A percentile compares a stretch with the other conserved stretches of the same genome.
Conservation (phyloP, 805 yeast genomes). For the Saccharomycodes ludwigii region DNA sequence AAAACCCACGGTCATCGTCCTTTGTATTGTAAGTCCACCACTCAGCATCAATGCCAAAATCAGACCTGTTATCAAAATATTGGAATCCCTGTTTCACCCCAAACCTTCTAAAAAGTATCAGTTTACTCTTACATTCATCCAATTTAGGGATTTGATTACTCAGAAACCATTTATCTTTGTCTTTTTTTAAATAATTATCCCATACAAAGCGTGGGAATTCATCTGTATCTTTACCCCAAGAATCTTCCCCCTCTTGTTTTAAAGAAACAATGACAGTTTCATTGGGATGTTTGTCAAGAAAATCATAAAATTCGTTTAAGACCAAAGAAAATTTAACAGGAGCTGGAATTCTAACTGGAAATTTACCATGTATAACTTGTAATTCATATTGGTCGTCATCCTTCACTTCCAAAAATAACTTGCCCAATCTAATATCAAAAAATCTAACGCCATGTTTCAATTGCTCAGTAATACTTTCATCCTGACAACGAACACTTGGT, state of each 20-base stretch:
- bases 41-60: conserved; percentile 56
- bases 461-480: conserved; percentile 44
- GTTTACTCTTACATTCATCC: conserved; percentile 56
- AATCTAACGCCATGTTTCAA: conserved; percentile 65
- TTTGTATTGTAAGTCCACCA: conserved; percentile 56
- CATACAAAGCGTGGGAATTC: conserved; percentile 54
- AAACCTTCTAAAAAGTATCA: conserved; percentile 54
- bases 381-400: conserved; percentile 36
- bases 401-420: conserved; percentile 39
- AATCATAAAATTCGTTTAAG: conserved; percentile 46
- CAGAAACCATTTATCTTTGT: conserved; percentile 49
- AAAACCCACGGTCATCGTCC: conserved; percentile 48
- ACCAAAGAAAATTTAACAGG: conserved; percentile 40
- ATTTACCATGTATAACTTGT: conserved; percentile 62
- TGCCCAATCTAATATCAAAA: conserved; percentile 54
- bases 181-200: conserved; percentile 39
- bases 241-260: conserved; percentile 62
- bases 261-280: conserved; percentile 58
- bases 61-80: too few relatives aligned
- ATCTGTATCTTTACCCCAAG: conserved; percentile 49
- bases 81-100: conserved; percentile 41
- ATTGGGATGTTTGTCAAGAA: conserved; percentile 36
- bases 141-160: conserved; percentile 42
- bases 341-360: conserved; percentile 54
- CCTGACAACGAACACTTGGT: conserved; percentile 73